Base-by-base conservation (phyloP, 805 yeast species). In the Saturnispora quitensis region DNA sequence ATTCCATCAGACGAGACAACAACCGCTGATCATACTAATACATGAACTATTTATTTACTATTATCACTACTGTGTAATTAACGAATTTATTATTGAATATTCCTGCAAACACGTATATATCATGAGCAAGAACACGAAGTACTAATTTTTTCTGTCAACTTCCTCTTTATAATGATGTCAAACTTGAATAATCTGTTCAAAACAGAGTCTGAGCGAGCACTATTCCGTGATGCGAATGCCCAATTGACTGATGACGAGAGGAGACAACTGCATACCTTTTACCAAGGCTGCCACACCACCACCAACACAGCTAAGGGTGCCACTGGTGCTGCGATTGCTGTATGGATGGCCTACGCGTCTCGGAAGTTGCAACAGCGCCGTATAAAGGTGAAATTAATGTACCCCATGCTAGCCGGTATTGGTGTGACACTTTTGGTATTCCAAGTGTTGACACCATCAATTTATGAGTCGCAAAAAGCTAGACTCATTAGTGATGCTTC, bases 191-290 rank as follows among this genome's bases (percentile, higher is more conserved):
- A 40, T 34, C 45, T 52, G 5, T 55, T 55, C 52, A 43, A 55
- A 63, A 45, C 67, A 43, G 76, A 71, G 53, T 53, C 66, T 15
- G 60, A 64, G 20, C 78, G 79, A 3, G 60, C 72, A 46, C 64
- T 67, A 27, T 77, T 80, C 58, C 74, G 76, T 53, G 74, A 75
- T 36, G 70, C 67, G 40, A 83, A 78, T 54, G 72, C 70, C 25
- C 62, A 59, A 9, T 60, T 80, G 43, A 69, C 70, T 17, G 55
- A 65, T 2, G 58, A 60, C 7, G 80, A 80, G 50, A 61, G 84
- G 35, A 56, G 60, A 20, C 65, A 67, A 18, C 57, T 80, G n/a
- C 68, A 74, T 1, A 56, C 61, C 17, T 64, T 73, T 10, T 73
- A 72, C 55, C 56, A 66, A 20, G 57, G 64, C 2, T 64, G 73